Conservation (phyloP, 306 rosid species). For the Pueraria montana region DNA sequence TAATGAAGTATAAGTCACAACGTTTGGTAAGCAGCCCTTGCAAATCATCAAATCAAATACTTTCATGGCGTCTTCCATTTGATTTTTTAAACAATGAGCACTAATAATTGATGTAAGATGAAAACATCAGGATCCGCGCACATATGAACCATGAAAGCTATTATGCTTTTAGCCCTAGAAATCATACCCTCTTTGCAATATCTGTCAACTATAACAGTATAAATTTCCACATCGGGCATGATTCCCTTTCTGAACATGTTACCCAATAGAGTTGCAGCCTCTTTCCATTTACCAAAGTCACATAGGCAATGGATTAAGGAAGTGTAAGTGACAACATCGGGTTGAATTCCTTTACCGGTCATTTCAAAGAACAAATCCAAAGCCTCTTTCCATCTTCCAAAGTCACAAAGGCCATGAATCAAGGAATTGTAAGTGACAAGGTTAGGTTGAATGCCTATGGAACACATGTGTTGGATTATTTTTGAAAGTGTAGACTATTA, state of each 20-base stretch:
- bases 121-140: slow-evolving; percentile 18
- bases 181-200: not conserved
- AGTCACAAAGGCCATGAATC: not conserved
- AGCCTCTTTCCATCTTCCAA: not conserved
- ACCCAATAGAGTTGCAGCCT: not conserved
- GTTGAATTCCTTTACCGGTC: too few species aligned
- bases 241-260: not conserved
- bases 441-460: not conserved
- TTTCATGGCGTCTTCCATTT: slow-evolving; percentile 25
- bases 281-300: too few species aligned
- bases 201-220: not conserved
- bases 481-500: too few species aligned
- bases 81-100: slow-evolving; percentile 19
- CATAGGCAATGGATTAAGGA: too few species aligned
- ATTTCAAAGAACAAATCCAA: too few species aligned
- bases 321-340: too few species aligned
- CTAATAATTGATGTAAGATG: slow-evolving; percentile 40
- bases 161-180: not conserved
- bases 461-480: too few species aligned
- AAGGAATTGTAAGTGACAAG: not conserved
- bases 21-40: not conserved
- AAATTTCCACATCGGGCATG: not conserved
- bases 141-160: not conserved
- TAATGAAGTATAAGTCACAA: slow-evolving; percentile 11
- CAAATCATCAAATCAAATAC: slow-evolving; percentile 5